Base-by-base conservation (phyloP, 176 grass and related monocot species). In the Echinochloa phyllopogon region DNA sequence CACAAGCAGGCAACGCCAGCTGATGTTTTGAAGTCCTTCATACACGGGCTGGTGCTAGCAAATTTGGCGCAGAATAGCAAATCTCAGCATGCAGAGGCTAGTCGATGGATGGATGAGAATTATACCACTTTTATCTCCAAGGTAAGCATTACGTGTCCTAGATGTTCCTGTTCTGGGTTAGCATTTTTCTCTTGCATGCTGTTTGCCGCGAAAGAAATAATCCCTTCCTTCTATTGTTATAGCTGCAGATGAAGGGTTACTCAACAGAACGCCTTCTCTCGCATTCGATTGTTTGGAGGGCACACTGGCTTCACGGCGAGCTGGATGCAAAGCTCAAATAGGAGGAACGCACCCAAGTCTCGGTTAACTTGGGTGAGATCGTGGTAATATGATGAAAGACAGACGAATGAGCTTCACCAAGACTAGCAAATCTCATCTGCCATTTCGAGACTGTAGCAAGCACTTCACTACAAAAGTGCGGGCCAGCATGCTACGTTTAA, bases 1-100 rank as follows among this genome's bases (percentile, higher is more conserved):
- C 96, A 98, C 83, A 98, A 98, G 77, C 78, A 92, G 14, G 93
- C 96, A 86, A 82, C 76, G n/a, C 40, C 87, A 86, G 74, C 79
- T 58, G 93, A 98, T 87, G 81, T 93, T 53, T 92, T 95, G 79
- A 91, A 79, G 85, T 92, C 96, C 65, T 98, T 93, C 85, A 48
- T 93, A 69, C 93, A 95, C 87, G 89, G 75, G 14, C 91, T 93
- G 25, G 72, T 95, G 50, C 70, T 98, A 73, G 77, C 69, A 55
- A 72, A 20, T 50, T 45, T 59, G 9, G 58, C 60, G 63, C 72
- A 52, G 57, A 84, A 80, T 57, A 68, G 65, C 72, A 95, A 83
- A 86, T 79, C 88, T 83, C 25, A 65, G 11, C 90, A 94, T 13
- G 41, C 70, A 10, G 92, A 92, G 45, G 76, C 88, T 78, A 47